These are phyloP conservation scores for Heimioporus sp. DNA, from an alignment of 768 basidiomycete species.

Conservation along the genomic window DNA sequence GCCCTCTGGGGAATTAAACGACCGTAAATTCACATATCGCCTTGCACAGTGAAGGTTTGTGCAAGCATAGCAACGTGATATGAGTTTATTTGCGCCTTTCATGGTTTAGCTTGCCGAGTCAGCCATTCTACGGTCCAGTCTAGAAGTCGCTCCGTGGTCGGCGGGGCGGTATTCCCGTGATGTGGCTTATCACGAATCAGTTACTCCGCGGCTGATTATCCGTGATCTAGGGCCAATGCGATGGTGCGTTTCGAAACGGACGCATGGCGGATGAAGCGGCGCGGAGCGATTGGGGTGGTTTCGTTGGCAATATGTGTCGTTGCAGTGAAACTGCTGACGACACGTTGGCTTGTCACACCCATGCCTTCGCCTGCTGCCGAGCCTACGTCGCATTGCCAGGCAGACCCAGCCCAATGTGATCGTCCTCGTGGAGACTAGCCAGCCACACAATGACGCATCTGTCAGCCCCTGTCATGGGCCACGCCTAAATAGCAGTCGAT, in stretches of 20 bases:
- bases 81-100: conserved; percentile 6
- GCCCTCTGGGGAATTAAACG: conserved; percentile 21
- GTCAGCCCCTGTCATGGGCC: conserved; percentile 12
- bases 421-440: neutral
- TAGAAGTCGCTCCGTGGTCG: conserved; percentile 17
- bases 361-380: conserved; percentile 2
- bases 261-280: conserved; percentile 16
- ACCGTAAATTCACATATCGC: conserved; percentile 2
- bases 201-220: conserved; percentile 23
- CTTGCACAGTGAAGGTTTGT: conserved; percentile 12
- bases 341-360: neutral
- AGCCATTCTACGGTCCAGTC: neutral
- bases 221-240: conserved; percentile 6
- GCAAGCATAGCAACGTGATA: conserved; percentile 7
- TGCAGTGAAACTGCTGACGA: conserved; percentile 3
- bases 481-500: conserved; percentile 10
- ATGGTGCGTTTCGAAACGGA: conserved; percentile 17
- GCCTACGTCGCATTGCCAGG: conserved; percentile 1
- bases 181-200: conserved; percentile 13
- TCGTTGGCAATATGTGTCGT: conserved; percentile 1
- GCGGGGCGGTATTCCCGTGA: conserved; percentile 18
- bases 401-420: neutral
- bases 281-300: conserved; percentile 5
- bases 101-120: conserved; percentile 1
- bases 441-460: conserved; percentile 8